Conservation (phyloP, 2,329 filamentous ascomycete genomes). For the Fusarium duplospermum region DNA sequence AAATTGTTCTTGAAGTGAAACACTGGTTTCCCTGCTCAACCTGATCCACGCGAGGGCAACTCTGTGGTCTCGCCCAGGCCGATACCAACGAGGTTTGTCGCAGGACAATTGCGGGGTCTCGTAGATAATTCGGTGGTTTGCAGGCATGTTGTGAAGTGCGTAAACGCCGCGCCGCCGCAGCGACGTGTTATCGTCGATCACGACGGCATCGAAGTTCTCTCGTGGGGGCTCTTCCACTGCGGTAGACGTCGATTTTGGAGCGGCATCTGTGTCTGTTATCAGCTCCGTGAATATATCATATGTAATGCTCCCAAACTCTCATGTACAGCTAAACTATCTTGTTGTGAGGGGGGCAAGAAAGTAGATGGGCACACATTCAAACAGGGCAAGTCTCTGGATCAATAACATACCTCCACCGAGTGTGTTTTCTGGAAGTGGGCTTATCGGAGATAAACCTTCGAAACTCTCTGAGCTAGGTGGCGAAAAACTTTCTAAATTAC, state of each 20-base stretch:
- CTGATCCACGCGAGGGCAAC: slow-evolving; percentile 25
- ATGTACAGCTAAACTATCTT: not conserved
- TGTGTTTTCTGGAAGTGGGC: not conserved
- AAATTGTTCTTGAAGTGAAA: not conserved
- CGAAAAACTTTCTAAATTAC: not conserved
- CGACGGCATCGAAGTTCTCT: slow-evolving; percentile 24
- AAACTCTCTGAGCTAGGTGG: not conserved
- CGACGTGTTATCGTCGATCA: too few relatives aligned
- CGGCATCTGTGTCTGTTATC: not conserved
- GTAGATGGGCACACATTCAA: not conserved
- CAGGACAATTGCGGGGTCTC: slow-evolving; percentile 37
- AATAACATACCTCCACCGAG: not conserved
- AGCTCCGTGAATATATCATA: not conserved
- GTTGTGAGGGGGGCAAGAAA: not conserved
- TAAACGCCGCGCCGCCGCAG: slow-evolving; percentile 34
- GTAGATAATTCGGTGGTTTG: slow-evolving; percentile 23
- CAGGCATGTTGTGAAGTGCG: slow-evolving; percentile 14
- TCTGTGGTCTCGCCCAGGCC: not conserved
- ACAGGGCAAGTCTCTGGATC: not conserved
- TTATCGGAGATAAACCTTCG: not conserved
- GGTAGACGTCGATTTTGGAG: not conserved
- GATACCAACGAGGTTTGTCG: not conserved
- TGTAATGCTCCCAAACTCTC: not conserved
- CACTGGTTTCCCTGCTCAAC: slow-evolving; percentile 1
- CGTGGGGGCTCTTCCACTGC: not conserved